Evolutionary conservation across 805 yeast genomes (phyloP).

Genomic region (Pichia occidentalis): DNA sequence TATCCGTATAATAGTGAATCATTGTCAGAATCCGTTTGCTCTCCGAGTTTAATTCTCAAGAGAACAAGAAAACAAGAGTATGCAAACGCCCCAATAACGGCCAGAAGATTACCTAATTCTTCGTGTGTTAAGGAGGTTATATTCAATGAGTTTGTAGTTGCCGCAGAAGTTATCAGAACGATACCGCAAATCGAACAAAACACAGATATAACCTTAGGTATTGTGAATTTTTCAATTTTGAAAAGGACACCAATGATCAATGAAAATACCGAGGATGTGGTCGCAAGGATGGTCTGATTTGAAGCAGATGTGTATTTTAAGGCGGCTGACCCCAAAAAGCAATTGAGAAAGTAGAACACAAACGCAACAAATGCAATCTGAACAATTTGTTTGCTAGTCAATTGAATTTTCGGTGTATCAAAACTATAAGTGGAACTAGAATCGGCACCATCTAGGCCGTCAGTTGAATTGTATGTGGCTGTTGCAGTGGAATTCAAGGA

Average conservation of each 20-base stretch:
- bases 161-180: slow-evolving; percentile 33
- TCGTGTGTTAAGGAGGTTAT: slow-evolving; percentile 1
- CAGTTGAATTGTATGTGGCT: slow-evolving; percentile 1
- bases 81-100: slow-evolving; percentile 39
- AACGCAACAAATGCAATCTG: slow-evolving; percentile 35
- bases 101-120: slow-evolving; percentile 42
- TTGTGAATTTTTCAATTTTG: slow-evolving; percentile 37
- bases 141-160: not conserved
- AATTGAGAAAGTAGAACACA: slow-evolving; percentile 36
- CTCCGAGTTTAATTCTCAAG: slow-evolving; percentile 41
- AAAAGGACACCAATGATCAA: slow-evolving; percentile 36
- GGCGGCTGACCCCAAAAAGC: slow-evolving; percentile 35
- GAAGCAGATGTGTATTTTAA: slow-evolving; percentile 47
- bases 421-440: not conserved
- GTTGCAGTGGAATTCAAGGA: slow-evolving; percentile 8
- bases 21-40: slow-evolving; percentile 36
- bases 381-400: slow-evolving; percentile 28
- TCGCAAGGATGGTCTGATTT: slow-evolving; percentile 44
- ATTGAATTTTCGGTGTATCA: slow-evolving; percentile 21
- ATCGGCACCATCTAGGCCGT: not conserved
- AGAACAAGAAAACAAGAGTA: slow-evolving; percentile 41
- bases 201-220: slow-evolving; percentile 38
- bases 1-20: slow-evolving; percentile 42
- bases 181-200: slow-evolving; percentile 42
- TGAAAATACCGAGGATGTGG: slow-evolving; percentile 47